A percentile compares a stretch with the other conserved stretches of the same genome.
phyloP scores from a whole-genome alignment of 2,329 filamentous ascomycete species.

The Microsporum audouinii region DNA sequence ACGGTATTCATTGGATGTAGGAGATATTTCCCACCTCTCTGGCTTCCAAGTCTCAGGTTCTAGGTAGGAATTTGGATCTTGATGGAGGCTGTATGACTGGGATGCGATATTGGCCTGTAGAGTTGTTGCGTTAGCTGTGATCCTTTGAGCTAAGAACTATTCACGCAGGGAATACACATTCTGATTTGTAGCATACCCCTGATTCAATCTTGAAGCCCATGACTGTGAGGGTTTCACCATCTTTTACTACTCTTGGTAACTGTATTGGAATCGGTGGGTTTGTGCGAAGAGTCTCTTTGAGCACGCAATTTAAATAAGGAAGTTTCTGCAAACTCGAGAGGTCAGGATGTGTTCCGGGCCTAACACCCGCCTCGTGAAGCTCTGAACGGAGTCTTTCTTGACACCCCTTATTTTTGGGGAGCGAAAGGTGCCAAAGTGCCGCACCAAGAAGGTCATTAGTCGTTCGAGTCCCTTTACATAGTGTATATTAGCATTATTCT shows the following conservation, averaged over 20 bases:
- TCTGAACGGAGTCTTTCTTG: conserved; percentile 13
- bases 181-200: conserved; percentile 10
- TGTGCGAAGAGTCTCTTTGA: conserved; percentile 34
- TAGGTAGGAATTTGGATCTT: conserved; percentile 42
- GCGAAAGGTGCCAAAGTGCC: conserved; percentile 14
- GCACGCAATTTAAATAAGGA: conserved; percentile 29
- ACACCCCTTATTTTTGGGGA: conserved; percentile 12
- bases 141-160: neutral
- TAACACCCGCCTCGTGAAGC: conserved; percentile 9
- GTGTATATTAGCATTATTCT: neutral
- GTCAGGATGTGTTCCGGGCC: conserved; percentile 1
- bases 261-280: conserved; percentile 34
- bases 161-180: neutral
- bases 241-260: conserved; percentile 27
- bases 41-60: conserved; percentile 43
- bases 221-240: conserved; percentile 11
- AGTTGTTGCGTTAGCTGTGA: neutral
- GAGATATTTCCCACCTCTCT: conserved; percentile 44
- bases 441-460: conserved; percentile 13
- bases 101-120: conserved; percentile 13
- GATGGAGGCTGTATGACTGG: conserved; percentile 33
- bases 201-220: conserved; percentile 13
- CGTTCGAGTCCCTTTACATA: conserved; percentile 8
- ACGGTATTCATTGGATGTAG: conserved; percentile 39
- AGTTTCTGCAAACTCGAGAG: conserved; percentile 10